Evolutionary conservation across 106 monocot species (phyloP), one percentile per base, ranked within the genome.

Genomic region (Chionographis japonica): DNA sequence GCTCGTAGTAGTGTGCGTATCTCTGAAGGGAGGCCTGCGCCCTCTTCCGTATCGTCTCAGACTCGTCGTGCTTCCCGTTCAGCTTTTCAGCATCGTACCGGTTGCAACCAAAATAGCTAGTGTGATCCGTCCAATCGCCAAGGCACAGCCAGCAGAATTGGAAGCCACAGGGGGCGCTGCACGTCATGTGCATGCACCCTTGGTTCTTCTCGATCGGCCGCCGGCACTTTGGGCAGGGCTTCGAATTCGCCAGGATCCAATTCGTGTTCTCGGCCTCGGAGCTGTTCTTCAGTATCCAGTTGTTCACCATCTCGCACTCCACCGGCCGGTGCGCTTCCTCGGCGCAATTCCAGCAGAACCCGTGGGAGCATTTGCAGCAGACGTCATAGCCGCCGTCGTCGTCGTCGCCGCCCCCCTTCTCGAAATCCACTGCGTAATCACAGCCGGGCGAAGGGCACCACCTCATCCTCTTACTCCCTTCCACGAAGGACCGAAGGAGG

Each of bases 141-240:
- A 65, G 65, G 49, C 65, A 65, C 27, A 65, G 15, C 65, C 65
- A 65, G 50, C 65, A 65, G 65, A 65, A 65, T 20, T 51, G 3
- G 37, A 11, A 36, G 8, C 18, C 13, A 12, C 65, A 65, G 13
- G 61, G 61, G 12, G 63, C 8, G 14, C 27, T 3, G 50, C 65
- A 65, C 6, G 65, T 27, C 65, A 51, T 65, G 13, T 65, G 49
- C 63, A 51, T 65, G 43, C 49, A 65, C 9, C 65, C 65, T 3
- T n/a, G 18, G 50, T 51, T 19, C 27, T 51, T 65, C 50, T 65
- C 40, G 15, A 62, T 62, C 14, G 40, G 40, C 12, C 15, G 3
- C 5, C 8, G 11, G 38, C 61, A 62, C 27, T 51, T 50, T 1
- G 65, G 65, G 27, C 65, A 51, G 17, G 65, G 10, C 50, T 65